These are phyloP conservation scores for Sphagnum magellanicum DNA, from an alignment of 228 moss, liverwort and hornwort genomes.

Conservation along the genomic window DNA sequence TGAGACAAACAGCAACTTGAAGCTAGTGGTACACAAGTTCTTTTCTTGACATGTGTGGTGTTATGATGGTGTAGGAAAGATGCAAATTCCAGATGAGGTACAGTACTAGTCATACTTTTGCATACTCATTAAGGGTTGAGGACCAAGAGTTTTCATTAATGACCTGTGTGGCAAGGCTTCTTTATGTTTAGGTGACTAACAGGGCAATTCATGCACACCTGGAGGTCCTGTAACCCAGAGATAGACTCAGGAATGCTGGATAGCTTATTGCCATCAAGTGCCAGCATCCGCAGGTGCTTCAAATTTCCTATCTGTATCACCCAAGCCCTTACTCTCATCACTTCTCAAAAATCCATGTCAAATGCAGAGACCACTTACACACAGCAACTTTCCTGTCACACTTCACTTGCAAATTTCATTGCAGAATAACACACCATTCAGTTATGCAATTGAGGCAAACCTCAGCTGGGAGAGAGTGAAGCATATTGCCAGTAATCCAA, in stretches of 20 bases:
- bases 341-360: not conserved
- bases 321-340: not conserved
- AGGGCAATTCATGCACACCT: slow-evolving; percentile 22
- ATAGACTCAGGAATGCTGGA: slow-evolving; percentile 57
- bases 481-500: slow-evolving; percentile 80
- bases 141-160: too few species aligned
- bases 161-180: too few species aligned
- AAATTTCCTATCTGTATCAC: slow-evolving; percentile 64
- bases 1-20: too few species aligned
- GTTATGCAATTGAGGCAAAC: slow-evolving; percentile 16
- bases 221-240: slow-evolving; percentile 51
- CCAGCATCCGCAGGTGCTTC: slow-evolving; percentile 55
- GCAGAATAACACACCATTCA: too few species aligned
- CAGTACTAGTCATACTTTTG: too few species aligned
- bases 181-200: too few species aligned
- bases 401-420: not conserved
- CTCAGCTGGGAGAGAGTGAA: slow-evolving; percentile 54
- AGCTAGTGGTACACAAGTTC: too few species aligned
- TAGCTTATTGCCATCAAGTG: slow-evolving; percentile 73
- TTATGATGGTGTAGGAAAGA: too few species aligned
- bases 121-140: too few species aligned
- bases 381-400: not conserved
- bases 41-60: too few species aligned
- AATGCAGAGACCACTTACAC: not conserved
- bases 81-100: too few species aligned